Percentiles rank a stretch among this genome's conserved stretches.
phyloP scores from a whole-genome alignment of 176 grass and related monocot genomes.

The Poa annua region DNA sequence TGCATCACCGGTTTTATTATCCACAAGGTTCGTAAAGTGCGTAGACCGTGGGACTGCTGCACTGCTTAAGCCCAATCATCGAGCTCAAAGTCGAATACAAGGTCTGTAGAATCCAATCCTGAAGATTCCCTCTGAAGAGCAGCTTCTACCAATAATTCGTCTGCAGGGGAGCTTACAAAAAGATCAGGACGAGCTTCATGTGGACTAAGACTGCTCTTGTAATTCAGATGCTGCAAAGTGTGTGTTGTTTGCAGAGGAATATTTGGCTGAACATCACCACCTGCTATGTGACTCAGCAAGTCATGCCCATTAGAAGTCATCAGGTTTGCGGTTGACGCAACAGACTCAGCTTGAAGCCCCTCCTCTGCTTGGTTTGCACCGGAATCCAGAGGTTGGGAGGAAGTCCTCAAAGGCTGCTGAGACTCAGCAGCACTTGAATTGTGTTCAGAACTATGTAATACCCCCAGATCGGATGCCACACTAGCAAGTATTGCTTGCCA shows the following conservation, averaged over 20 bases:
- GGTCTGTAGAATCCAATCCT: constrained; percentile 34
- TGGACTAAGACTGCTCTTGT: constrained; percentile 21
- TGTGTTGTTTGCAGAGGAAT: constrained; percentile 3
- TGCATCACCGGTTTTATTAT: constrained; percentile 35
- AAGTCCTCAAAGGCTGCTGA: constrained; percentile 32
- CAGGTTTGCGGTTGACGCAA: constrained; percentile 18
- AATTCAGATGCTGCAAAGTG: constrained; percentile 18
- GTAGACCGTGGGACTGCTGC: background rate
- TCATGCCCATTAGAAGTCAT: constrained; percentile 25
- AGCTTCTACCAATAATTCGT: constrained; percentile 33
- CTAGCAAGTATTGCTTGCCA: constrained; percentile 86
- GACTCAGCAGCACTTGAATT: background rate
- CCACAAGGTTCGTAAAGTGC: constrained; percentile 22
- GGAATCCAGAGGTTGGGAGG: constrained; percentile 34
- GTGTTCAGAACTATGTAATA: constrained; percentile 39
- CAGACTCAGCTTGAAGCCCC: constrained; percentile 20
- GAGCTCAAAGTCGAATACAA: constrained; percentile 49
- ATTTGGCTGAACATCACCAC: constrained; percentile 31
- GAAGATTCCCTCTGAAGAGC: constrained; percentile 26
- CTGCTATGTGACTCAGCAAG: constrained; percentile 10
- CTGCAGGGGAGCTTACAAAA: background rate
- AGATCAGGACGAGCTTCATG: constrained; percentile 31
- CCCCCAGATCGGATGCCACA: constrained; percentile 69
- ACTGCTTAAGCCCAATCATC: constrained; percentile 17
- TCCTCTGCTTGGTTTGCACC: constrained; percentile 13